Conservation (phyloP, 1,139 yeast species). For the Geotrichum siamense region DNA sequence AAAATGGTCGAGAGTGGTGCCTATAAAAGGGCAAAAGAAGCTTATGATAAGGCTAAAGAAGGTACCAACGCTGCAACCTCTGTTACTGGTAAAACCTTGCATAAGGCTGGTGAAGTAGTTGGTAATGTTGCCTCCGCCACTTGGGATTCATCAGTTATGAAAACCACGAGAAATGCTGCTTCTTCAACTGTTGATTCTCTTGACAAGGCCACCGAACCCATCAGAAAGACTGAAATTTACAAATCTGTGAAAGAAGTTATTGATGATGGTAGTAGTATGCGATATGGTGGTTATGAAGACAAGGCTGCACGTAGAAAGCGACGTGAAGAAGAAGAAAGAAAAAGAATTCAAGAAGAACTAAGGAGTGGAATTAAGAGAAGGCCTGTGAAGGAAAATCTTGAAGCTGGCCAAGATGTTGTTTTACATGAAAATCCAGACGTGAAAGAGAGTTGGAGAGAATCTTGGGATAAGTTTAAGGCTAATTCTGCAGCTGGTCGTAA, state of each 20-base stretch:
- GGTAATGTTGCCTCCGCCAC: conserved; percentile 87
- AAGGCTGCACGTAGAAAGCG: conserved; percentile 75
- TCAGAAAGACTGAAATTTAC: conserved; percentile 81
- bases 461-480: conserved; percentile 44
- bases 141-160: conserved; percentile 94
- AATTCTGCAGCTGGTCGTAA: conserved; percentile 65
- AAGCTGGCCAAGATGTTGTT: conserved; percentile 79
- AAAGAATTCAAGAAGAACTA: conserved; percentile 47
- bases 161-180: conserved; percentile 77
- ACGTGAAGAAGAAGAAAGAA: conserved; percentile 41
- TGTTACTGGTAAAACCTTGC: conserved; percentile 76
- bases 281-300: conserved; percentile 89
- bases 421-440: conserved; percentile 77
- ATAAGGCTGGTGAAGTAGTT: conserved; percentile 88
- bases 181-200: conserved; percentile 65
- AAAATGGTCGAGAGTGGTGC: conserved; percentile 92
- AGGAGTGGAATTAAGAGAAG: conserved; percentile 49
- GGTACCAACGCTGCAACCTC: conserved; percentile 40
- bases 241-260: conserved; percentile 83
- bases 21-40: conserved; percentile 87
- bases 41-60: conserved; percentile 68
- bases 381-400: conserved; percentile 69
- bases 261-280: conserved; percentile 81
- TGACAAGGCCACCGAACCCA: conserved; percentile 89
- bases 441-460: conserved; percentile 56